A percentile compares a stretch with the other conserved stretches of the same genome.
phyloP scores from a whole-genome alignment of 148 eudicot species.

The Persicaria tinctoria region DNA sequence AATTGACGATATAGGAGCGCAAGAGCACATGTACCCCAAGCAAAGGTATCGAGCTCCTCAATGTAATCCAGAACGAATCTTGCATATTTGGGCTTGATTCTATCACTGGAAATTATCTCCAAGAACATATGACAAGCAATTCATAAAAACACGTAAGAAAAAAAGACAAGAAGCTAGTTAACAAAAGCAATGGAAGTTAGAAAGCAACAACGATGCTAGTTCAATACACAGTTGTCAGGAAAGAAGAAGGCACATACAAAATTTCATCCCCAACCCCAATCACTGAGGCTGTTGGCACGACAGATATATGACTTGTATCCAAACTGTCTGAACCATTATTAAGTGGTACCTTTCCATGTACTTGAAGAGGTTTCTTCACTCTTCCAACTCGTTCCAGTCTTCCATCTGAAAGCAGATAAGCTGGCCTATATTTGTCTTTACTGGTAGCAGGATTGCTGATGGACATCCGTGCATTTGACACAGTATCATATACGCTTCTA shows the following conservation, averaged over 20 bases:
- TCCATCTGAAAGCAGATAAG: conserved; percentile 85
- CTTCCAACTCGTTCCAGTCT: conserved; percentile 96
- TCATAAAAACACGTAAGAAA: conserved; percentile 23
- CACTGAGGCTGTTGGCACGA: conserved; percentile 61
- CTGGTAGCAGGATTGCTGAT: conserved; percentile 25
- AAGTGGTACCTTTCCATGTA: conserved; percentile 22
- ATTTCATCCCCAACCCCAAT: conserved; percentile 93
- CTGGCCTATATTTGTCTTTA: conserved; percentile 68
- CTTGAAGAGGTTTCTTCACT: conserved; percentile 46
- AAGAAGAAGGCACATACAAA: conserved; percentile 50
- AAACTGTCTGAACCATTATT: conserved; percentile 46
- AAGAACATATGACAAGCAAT: no score
- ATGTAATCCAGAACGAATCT: no score
- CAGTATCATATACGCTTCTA: conserved; percentile 88
- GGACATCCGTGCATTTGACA: conserved; percentile 66
- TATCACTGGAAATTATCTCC: no score
- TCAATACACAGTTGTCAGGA: not conserved
- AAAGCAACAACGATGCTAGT: not conserved
- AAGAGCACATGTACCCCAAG: no score
- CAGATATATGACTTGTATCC: conserved; percentile 27
- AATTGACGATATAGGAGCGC: no score
- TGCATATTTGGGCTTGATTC: no score
- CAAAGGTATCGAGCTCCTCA: no score
- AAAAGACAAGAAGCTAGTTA: conserved; percentile 24
- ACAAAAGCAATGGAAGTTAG: not conserved